Evolutionary conservation across 140 eudicot genomes (phyloP).

Genomic region (Erigeron philadelphicus): DNA sequence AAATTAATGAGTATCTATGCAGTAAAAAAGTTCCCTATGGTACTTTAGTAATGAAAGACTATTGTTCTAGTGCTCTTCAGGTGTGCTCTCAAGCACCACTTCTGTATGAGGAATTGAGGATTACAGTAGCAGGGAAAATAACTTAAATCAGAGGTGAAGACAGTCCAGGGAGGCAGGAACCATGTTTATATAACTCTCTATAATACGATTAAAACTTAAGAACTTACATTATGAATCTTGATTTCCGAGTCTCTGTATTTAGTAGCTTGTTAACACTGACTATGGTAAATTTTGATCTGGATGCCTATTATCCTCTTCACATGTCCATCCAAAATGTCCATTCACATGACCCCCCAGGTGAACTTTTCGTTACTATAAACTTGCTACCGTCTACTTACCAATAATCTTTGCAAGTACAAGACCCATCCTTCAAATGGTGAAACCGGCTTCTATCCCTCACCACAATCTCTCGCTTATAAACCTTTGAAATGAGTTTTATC

Average conservation of each 20-base stretch:
- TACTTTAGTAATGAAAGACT: too few species aligned
- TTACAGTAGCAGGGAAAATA: neutral
- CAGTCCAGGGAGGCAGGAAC: neutral
- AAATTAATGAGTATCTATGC: too few species aligned
- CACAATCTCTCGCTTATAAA: conserved; percentile 44
- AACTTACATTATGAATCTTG: neutral
- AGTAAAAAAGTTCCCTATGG: too few species aligned
- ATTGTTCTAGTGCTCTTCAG: too few species aligned
- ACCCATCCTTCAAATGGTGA: conserved; percentile 49
- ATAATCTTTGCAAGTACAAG: conserved; percentile 49
- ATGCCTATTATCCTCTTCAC: neutral
- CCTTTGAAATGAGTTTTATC: conserved; percentile 44
- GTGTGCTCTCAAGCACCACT: too few species aligned
- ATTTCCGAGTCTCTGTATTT: neutral
- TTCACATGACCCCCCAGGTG: neutral
- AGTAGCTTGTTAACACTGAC: neutral
- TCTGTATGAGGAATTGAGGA: too few species aligned
- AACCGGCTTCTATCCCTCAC: conserved; percentile 58
- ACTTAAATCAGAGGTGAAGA: neutral
- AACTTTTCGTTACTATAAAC: neutral
- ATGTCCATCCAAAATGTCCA: neutral
- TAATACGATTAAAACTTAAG: too few species aligned
- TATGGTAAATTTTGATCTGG: neutral
- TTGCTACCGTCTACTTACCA: conserved; percentile 30
- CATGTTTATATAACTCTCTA: neutral